Base-by-base conservation (phyloP, 345 rosid species). In the Microthlaspi erraticum region DNA sequence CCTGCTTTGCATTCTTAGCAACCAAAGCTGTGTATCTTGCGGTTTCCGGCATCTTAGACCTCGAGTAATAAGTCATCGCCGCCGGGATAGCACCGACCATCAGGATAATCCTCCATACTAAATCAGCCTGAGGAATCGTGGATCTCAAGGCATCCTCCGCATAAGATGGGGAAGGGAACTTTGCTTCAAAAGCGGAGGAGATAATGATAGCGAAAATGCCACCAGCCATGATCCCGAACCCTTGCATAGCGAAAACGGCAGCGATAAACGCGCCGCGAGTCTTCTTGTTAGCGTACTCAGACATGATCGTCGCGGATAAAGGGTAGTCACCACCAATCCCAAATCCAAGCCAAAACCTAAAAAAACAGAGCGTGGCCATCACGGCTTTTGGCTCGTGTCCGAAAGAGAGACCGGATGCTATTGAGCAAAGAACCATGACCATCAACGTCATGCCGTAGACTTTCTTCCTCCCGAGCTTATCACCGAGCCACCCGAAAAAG, bases 381-480 rank as follows among this genome's bases (percentile, higher is more conserved):
- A 77, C 80, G 16, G 77, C 7, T 39, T 77, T 77, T 17, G 80
- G 77, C 19, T 64, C 56, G 39, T 58, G 50, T 23, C 80, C 80
- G 31, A 77, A 77, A 11, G 80, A 77, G 8, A 77, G 68, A 66
- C 80, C 80, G 12, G 80, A 77, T 13, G 72, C 77, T 36, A 77
- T 2, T 12, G 80, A 77, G 32, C 73, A 57, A 31, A 77, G 23
- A 4, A 71, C 73, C 80, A 77, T 77, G 20, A 77, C 52, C 73
- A 77, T 70, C 33, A 77, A 67, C 9, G 80, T 77, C 77, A 77
- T 71, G 12, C 80, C 77, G 17, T 88, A 91, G 45, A 88, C 97
- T 79, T 84, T 87, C 66, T 85, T 88, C 71, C 95, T 72, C 10
- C 95, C 91, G 4, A 88, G 85, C 66, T 88, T 91, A 68, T 88